These are phyloP conservation scores for Parastagonospora nodorum DNA, from an alignment of 2,329 filamentous ascomycete species.

Conservation along the genomic window DNA sequence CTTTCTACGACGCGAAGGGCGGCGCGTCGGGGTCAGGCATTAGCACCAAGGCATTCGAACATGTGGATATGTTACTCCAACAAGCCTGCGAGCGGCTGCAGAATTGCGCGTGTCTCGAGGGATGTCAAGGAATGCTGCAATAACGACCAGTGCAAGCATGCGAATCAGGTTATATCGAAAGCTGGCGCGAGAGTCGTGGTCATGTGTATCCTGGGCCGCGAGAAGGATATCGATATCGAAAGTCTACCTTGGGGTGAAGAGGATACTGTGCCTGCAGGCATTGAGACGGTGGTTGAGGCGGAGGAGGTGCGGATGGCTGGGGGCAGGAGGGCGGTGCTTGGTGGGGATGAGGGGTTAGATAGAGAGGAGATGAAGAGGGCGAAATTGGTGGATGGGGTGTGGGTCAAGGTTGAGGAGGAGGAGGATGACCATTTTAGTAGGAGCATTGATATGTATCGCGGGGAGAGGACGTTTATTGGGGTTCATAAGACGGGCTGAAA, in stretches of 20 bases:
- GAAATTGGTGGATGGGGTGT: constrained; percentile 49
- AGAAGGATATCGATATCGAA: constrained; percentile 80
- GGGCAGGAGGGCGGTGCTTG: constrained; percentile 56
- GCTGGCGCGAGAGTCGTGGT: constrained; percentile 83
- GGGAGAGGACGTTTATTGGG: constrained; percentile 41
- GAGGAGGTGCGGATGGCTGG: constrained; percentile 63
- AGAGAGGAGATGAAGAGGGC: constrained; percentile 44
- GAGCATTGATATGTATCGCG: constrained; percentile 41
- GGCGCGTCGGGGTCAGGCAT: constrained; percentile 83
- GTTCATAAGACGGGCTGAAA: no score
- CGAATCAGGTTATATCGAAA: constrained; percentile 93
- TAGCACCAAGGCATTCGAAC: constrained; percentile 91
- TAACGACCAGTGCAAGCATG: constrained; percentile 80
- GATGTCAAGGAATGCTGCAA: constrained; percentile 92
- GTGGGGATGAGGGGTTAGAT: constrained; percentile 66
- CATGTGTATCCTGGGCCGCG: constrained; percentile 72
- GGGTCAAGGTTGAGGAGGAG: constrained; percentile 42
- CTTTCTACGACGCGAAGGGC: constrained; percentile 94
- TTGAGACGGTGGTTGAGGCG: constrained; percentile 83
- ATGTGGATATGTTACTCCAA: constrained; percentile 76
- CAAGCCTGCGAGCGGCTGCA: constrained; percentile 79
- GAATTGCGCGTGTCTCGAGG: constrained; percentile 74
- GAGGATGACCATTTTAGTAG: constrained; percentile 41
- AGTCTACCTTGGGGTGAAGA: constrained; percentile 85
- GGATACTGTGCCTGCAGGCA: constrained; percentile 66